phyloP scores from a whole-genome alignment of 805 yeast genomes.

The Lachancea waltii region DNA sequence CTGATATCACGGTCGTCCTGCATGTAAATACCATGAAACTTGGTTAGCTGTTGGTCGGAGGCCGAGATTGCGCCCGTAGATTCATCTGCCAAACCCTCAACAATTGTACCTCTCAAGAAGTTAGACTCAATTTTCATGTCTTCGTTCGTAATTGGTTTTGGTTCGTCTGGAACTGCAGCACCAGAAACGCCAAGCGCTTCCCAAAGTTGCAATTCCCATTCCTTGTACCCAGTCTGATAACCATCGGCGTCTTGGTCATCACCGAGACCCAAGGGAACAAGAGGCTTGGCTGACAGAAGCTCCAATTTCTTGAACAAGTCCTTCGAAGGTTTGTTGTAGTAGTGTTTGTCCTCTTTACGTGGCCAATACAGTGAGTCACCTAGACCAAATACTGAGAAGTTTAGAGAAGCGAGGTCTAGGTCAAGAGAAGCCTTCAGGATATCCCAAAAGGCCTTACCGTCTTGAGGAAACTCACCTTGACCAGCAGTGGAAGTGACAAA shows the following conservation, averaged over 20 bases:
- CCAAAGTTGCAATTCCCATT: slow-evolving; percentile 85
- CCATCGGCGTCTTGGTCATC: slow-evolving; percentile 99
- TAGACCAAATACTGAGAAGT: slow-evolving; percentile 75
- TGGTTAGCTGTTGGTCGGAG: slow-evolving; percentile 86
- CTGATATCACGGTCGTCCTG: slow-evolving; percentile 97
- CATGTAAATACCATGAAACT: slow-evolving; percentile 97
- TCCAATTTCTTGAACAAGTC: slow-evolving; percentile 62
- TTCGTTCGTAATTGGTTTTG: slow-evolving; percentile 89
- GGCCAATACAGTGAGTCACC: slow-evolving; percentile 98
- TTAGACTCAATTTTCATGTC: slow-evolving; percentile 87
- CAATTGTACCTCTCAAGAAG: slow-evolving; percentile 88
- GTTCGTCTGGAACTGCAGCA: slow-evolving; percentile 78
- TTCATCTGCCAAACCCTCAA: slow-evolving; percentile 71
- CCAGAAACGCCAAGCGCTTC: slow-evolving; percentile 80
- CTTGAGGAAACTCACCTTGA: slow-evolving; percentile 88
- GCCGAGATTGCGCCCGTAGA: slow-evolving; percentile 90
- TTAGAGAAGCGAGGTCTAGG: slow-evolving; percentile 58
- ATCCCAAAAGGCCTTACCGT: slow-evolving; percentile 70
- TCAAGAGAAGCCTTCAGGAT: slow-evolving; percentile 56
- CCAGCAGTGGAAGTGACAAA: slow-evolving; percentile 88
- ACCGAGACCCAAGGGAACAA: slow-evolving; percentile 79
- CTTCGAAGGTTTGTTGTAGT: slow-evolving; percentile 83
- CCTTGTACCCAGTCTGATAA: slow-evolving; percentile 80
- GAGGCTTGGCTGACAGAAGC: slow-evolving; percentile 65
- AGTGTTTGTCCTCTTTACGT: slow-evolving; percentile 88